These are phyloP conservation scores for Hanseniaspora pseudoguilliermondii DNA, from an alignment of 805 yeast species.

Conservation along the genomic window DNA sequence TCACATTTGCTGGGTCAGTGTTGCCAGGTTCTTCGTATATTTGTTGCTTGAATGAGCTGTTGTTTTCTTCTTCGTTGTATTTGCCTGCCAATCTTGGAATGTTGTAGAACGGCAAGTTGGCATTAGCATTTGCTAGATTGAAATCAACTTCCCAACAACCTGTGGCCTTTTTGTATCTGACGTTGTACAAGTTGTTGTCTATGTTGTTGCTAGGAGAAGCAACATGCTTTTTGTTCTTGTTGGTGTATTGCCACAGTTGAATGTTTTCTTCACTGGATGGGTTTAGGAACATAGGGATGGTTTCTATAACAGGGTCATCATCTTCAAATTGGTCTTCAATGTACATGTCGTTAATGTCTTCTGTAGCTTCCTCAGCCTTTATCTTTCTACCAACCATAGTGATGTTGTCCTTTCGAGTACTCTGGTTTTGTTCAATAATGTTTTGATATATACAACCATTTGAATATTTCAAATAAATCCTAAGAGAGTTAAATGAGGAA, in stretches of 20 bases:
- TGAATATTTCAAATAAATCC: no score
- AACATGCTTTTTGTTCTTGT: conserved; percentile 21
- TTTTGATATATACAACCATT: background rate
- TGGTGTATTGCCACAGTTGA: conserved; percentile 48
- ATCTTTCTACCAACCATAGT: background rate
- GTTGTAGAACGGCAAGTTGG: conserved; percentile 3
- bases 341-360: conserved; percentile 13
- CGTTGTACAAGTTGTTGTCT: conserved; percentile 30
- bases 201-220: conserved; percentile 19
- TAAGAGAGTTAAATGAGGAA: background rate
- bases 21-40: conserved; percentile 50
- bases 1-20: conserved; percentile 38
- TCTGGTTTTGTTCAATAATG: no score
- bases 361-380: background rate
- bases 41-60: conserved; percentile 50
- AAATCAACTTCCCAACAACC: conserved; percentile 61
- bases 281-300: conserved; percentile 43
- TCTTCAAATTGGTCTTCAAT: conserved; percentile 26
- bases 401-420: background rate
- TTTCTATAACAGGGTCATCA: conserved; percentile 50
- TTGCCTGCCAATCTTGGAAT: background rate
- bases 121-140: conserved; percentile 37
- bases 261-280: conserved; percentile 21
- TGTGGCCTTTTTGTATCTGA: conserved; percentile 49
- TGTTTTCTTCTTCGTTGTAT: conserved; percentile 30